Percentiles rank a stretch among this genome's conserved stretches.
Conservation (phyloP, 805 yeast genomes). For the Hanseniaspora valbyensis region DNA sequence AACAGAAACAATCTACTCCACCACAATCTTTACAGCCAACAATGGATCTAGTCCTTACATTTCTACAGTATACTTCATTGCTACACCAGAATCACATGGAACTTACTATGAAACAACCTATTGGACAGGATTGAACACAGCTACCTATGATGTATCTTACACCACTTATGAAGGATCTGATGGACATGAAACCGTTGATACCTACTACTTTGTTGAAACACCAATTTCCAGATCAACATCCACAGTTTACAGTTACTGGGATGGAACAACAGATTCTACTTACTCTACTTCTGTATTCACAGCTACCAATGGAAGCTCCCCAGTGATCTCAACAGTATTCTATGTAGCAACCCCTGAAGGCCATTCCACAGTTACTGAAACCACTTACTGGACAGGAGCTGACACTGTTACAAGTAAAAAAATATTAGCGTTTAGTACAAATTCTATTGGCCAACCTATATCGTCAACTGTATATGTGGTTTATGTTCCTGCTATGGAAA, state of each 20-base stretch:
- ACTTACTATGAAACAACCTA: not conserved
- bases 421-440: too few species aligned
- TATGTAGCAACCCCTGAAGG: slow-evolving; percentile 6
- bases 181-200: slow-evolving; percentile 10
- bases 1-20: slow-evolving; percentile 10
- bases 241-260: not conserved
- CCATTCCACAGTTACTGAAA: not conserved
- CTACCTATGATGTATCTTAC: not conserved
- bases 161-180: slow-evolving; percentile 3
- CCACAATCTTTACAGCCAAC: slow-evolving; percentile 7
- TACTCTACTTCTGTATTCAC: not conserved
- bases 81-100: slow-evolving; percentile 17
- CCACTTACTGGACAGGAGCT: slow-evolving; percentile 16
- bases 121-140: slow-evolving; percentile 6
- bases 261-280: not conserved
- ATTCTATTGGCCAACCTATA: too few species aligned
- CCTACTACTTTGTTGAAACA: slow-evolving; percentile 1
- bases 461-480: too few species aligned
- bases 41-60: slow-evolving; percentile 14
- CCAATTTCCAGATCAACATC: not conserved
- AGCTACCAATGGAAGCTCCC: not conserved
- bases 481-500: too few species aligned
- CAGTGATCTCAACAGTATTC: not conserved
- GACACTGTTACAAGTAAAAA: too few species aligned
- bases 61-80: slow-evolving; percentile 19